phyloP scores from a whole-genome alignment of 805 yeast genomes.

The Suhomyces sp. region DNA sequence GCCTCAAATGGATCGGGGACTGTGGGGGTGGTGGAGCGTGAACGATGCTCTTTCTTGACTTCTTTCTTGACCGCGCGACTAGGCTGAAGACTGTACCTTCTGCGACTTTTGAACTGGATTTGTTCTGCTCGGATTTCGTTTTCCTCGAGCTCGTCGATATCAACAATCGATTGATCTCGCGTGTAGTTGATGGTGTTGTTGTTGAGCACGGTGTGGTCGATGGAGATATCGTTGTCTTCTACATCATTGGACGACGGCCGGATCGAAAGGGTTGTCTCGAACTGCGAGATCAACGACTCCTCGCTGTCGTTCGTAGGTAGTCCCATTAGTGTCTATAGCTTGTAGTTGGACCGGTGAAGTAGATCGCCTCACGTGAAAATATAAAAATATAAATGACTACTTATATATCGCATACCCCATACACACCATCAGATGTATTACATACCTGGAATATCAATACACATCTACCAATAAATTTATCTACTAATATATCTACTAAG shows the following conservation, averaged over 20 bases:
- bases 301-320: constrained; percentile 24
- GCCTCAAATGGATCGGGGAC: constrained; percentile 7
- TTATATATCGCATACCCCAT: no score
- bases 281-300: constrained; percentile 40
- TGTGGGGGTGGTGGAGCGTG: constrained; percentile 5
- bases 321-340: background rate
- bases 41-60: background rate
- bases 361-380: background rate
- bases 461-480: no score
- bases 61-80: constrained; percentile 1
- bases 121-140: constrained; percentile 34
- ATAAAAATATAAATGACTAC: no score
- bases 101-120: constrained; percentile 34
- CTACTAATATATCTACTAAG: no score
- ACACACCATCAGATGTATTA: no score
- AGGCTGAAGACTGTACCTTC: constrained; percentile 30
- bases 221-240: constrained; percentile 35
- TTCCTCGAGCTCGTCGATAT: constrained; percentile 34
- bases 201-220: constrained; percentile 35
- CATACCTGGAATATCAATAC: no score
- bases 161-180: constrained; percentile 31
- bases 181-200: constrained; percentile 25
- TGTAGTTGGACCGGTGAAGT: background rate
- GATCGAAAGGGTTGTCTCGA: constrained; percentile 44
- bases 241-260: constrained; percentile 35